Evolutionary conservation across 768 basidiomycete genomes (phyloP).

Genomic region (Leccinum ochraceum): DNA sequence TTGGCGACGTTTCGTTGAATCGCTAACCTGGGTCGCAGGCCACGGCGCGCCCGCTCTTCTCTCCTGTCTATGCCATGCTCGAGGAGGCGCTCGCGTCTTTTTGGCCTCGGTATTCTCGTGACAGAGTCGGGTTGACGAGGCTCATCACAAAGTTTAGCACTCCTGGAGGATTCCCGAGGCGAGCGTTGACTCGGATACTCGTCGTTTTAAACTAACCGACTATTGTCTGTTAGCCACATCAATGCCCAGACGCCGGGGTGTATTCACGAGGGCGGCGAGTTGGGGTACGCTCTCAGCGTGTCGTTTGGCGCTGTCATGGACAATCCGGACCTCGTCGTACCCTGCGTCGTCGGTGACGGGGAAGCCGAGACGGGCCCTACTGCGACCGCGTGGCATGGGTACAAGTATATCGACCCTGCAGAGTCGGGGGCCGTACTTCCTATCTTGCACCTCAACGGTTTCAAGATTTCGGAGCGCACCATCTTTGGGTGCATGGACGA

Average conservation of each 20-base stretch:
- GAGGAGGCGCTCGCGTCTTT: conserved; percentile 71
- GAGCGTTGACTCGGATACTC: conserved; percentile 18
- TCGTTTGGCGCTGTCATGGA: conserved; percentile 92
- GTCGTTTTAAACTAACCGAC: neutral
- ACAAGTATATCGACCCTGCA: conserved; percentile 88
- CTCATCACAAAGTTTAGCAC: conserved; percentile 76
- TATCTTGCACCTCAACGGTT: conserved; percentile 84
- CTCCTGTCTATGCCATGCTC: conserved; percentile 82
- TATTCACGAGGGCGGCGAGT: conserved; percentile 91
- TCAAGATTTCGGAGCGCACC: conserved; percentile 90
- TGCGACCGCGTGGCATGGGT: conserved; percentile 79
- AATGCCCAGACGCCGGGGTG: conserved; percentile 86
- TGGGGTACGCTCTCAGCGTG: conserved; percentile 86
- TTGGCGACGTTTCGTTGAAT: neutral
- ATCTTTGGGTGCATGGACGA: conserved; percentile 92
- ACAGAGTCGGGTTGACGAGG: conserved; percentile 57
- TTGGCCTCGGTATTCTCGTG: conserved; percentile 57
- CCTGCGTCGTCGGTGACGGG: conserved; percentile 86
- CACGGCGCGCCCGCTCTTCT: conserved; percentile 89
- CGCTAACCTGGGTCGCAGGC: conserved; percentile 34
- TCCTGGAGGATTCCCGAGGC: conserved; percentile 84
- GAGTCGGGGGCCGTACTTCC: conserved; percentile 93
- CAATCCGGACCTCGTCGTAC: conserved; percentile 79
- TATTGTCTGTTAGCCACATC: conserved; percentile 49
- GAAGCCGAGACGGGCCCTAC: conserved; percentile 84